Percentiles rank a stretch among this genome's conserved stretches.
These are phyloP conservation scores for Dendrobium chrysotoxum DNA, from an alignment of 106 monocot genomes.

Conservation along the genomic window DNA sequence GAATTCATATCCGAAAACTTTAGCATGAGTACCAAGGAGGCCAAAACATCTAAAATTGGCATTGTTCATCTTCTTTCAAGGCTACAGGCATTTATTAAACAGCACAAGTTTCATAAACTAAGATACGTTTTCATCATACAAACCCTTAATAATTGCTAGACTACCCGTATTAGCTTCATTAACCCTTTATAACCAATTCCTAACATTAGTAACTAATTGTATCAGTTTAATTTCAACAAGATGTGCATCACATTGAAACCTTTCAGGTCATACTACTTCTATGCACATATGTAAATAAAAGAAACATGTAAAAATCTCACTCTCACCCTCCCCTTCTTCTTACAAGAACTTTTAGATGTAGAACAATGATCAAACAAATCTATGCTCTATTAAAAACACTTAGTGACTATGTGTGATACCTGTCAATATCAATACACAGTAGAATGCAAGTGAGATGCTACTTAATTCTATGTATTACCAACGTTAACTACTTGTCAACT, in stretches of 20 bases:
- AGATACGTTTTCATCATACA: not conserved
- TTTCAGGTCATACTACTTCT: not conserved
- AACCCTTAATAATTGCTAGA: not conserved
- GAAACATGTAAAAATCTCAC: not conserved
- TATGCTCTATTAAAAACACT: not conserved
- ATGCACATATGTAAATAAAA: not conserved
- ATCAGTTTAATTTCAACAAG: not conserved
- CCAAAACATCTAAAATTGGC: not conserved
- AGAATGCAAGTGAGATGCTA: not conserved
- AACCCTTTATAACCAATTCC: not conserved
- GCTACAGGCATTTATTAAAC: not conserved
- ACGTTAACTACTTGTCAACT: not conserved
- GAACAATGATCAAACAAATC: not conserved
- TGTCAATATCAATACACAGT: not conserved
- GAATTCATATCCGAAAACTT: not conserved
- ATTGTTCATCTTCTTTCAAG: not conserved
- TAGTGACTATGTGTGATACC: not conserved
- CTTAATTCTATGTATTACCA: not conserved
- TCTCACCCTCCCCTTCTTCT: not conserved
- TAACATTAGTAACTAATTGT: not conserved
- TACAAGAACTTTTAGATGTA: not conserved
- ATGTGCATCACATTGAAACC: no score
- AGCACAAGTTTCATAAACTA: not conserved
- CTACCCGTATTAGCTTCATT: not conserved
- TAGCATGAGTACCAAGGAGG: not conserved